These are phyloP conservation scores for Cyberlindnera samutprakarnensis DNA, from an alignment of 805 yeast species.

Conservation along the genomic window DNA sequence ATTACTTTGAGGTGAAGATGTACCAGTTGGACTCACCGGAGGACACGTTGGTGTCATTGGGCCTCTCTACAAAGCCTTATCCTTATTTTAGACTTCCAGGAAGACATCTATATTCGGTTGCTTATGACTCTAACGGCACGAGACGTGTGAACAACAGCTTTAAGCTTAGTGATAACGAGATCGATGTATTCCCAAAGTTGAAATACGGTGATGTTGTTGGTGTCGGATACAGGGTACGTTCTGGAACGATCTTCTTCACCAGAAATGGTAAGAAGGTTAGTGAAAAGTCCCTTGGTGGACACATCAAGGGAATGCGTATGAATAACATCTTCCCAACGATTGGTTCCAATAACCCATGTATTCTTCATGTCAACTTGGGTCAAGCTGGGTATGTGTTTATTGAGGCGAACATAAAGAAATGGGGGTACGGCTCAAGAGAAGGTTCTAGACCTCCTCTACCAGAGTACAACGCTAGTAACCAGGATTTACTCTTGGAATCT, in stretches of 20 bases:
- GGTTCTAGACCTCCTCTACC: slow-evolving; percentile 94
- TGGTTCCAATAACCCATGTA: slow-evolving; percentile 31
- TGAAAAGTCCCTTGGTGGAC: slow-evolving; percentile 15
- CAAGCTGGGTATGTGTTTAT: slow-evolving; percentile 74
- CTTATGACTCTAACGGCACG: slow-evolving; percentile 68
- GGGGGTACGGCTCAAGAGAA: slow-evolving; percentile 79
- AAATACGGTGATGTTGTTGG: slow-evolving; percentile 91
- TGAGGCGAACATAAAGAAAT: slow-evolving; percentile 77
- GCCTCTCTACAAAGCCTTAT: slow-evolving; percentile 64
- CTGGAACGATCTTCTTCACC: slow-evolving; percentile 86
- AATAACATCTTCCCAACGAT: slow-evolving; percentile 43
- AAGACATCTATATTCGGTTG: slow-evolving; percentile 57
- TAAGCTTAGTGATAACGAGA: slow-evolving; percentile 19
- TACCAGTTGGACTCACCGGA: slow-evolving; percentile 30
- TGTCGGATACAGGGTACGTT: slow-evolving; percentile 73
- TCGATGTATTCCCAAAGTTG: slow-evolving; percentile 33
- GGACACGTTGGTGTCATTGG: slow-evolving; percentile 52
- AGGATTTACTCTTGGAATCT: slow-evolving; percentile 70
- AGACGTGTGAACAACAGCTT: slow-evolving; percentile 59
- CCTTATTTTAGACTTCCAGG: slow-evolving; percentile 77
- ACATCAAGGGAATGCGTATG: slow-evolving; percentile 48
- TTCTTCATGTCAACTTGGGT: slow-evolving; percentile 55
- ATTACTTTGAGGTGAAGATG: slow-evolving; percentile 60
- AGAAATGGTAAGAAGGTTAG: slow-evolving; percentile 80
- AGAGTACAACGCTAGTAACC: slow-evolving; percentile 71